These are phyloP conservation scores for Prinsepia uniflora DNA, from an alignment of 306 rosid genomes.

Conservation along the genomic window DNA sequence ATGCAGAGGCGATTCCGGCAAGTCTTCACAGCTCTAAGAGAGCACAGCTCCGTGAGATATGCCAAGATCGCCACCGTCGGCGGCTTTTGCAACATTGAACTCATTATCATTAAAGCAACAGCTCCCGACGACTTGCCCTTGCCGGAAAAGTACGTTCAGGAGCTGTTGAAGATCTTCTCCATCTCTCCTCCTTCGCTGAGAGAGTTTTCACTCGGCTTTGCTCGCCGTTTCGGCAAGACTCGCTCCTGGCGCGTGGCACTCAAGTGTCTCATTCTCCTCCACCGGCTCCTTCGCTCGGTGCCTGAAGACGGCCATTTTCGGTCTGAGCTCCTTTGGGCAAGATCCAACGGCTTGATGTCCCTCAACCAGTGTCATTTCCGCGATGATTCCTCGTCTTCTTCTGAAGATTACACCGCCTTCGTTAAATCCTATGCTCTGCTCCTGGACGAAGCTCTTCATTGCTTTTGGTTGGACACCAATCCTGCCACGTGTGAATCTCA, in stretches of 20 bases:
- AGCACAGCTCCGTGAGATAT: constrained; percentile 45
- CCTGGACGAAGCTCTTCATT: constrained; percentile 52
- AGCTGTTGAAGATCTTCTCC: constrained; percentile 56
- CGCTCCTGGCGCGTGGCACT: constrained; percentile 73
- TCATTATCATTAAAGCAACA: constrained; percentile 60
- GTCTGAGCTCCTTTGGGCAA: constrained; percentile 45
- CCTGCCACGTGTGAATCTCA: background rate
- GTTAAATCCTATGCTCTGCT: constrained; percentile 54
- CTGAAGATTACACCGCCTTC: constrained; percentile 39
- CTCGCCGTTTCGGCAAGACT: constrained; percentile 63
- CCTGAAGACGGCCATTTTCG: constrained; percentile 37
- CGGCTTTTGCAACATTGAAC: constrained; percentile 53
- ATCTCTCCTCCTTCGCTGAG: constrained; percentile 48
- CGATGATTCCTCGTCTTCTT: constrained; percentile 33
- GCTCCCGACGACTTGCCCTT: constrained; percentile 54
- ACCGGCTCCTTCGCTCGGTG: constrained; percentile 59
- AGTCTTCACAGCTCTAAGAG: constrained; percentile 45
- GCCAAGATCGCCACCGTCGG: constrained; percentile 61
- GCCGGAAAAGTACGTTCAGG: constrained; percentile 52
- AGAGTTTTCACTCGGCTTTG: constrained; percentile 51
- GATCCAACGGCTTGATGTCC: constrained; percentile 49
- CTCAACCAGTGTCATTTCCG: constrained; percentile 56
- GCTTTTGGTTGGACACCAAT: constrained; percentile 29
- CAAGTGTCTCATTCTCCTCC: constrained; percentile 77
- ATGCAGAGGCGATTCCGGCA: constrained; percentile 54